Conservation (phyloP, 2,329 filamentous ascomycete species). For the Alternaria triticimaculans region DNA sequence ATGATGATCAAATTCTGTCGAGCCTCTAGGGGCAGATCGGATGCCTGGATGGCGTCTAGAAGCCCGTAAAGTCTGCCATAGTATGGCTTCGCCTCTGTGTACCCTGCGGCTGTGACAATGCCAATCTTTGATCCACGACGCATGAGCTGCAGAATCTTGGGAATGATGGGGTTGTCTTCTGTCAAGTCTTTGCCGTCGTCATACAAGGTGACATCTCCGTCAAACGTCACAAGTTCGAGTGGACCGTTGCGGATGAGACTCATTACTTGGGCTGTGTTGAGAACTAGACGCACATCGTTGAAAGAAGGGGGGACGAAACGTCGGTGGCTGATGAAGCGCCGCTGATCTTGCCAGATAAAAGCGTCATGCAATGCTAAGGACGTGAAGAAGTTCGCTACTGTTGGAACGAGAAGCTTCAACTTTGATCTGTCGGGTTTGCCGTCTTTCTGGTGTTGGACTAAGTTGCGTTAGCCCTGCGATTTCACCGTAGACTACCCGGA, state of each 20-base stretch:
- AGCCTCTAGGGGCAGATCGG: constrained; percentile 67
- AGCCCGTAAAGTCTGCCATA: constrained; percentile 86
- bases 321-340: constrained; percentile 85
- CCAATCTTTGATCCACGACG: constrained; percentile 81
- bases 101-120: constrained; percentile 96
- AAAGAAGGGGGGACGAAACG: constrained; percentile 96
- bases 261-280: constrained; percentile 96
- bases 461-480: constrained; percentile 5
- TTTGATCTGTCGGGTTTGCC: constrained; percentile 78
- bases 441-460: constrained; percentile 74
- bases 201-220: constrained; percentile 96
- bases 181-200: constrained; percentile 79
- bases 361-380: constrained; percentile 84
- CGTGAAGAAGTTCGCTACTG: constrained; percentile 93
- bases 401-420: constrained; percentile 87
- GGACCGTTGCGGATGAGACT: constrained; percentile 77
- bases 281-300: constrained; percentile 90
- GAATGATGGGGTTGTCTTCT: constrained; percentile 77
- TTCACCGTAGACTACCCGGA: neutral
- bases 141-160: constrained; percentile 72
- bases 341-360: constrained; percentile 87
- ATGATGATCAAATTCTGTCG: constrained; percentile 87
- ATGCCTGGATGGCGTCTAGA: constrained; percentile 75
- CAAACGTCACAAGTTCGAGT: constrained; percentile 89
- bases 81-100: constrained; percentile 86